phyloP scores from a whole-genome alignment of 73 alveolate species.

The Diophrys appendiculata region DNA sequence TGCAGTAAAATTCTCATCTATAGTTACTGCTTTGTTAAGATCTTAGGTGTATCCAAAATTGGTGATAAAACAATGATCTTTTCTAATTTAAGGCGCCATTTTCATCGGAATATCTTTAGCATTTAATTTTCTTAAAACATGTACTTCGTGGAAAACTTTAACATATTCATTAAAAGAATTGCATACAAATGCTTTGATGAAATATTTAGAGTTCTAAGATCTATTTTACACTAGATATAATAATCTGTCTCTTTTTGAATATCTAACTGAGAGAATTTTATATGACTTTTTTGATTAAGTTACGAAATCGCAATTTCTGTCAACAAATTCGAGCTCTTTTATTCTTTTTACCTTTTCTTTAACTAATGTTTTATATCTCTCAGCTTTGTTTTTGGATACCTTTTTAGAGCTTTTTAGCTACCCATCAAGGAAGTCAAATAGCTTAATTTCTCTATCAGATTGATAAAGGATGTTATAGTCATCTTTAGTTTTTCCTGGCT shows the following conservation, averaged over 20 bases:
- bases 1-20: neutral
- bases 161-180: neutral
- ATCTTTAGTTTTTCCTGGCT: too few species aligned
- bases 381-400: neutral
- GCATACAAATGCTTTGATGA: neutral
- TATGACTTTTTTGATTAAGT: neutral
- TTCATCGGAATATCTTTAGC: neutral
- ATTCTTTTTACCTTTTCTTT: neutral
- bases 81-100: neutral
- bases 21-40: neutral
- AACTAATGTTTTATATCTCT: neutral
- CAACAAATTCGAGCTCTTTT: neutral
- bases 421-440: neutral
- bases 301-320: neutral
- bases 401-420: neutral
- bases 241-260: neutral
- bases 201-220: neutral
- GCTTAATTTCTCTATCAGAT: neutral
- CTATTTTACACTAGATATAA: neutral
- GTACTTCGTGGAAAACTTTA: neutral
- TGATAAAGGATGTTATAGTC: too few species aligned
- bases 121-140: neutral
- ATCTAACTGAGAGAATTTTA: neutral
- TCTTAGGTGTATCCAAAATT: neutral
- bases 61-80: neutral